A percentile compares a stretch with the other conserved stretches of the same genome.
phyloP scores from a whole-genome alignment of 108 stramenopile species.

The Skeletonema costatum region DNA sequence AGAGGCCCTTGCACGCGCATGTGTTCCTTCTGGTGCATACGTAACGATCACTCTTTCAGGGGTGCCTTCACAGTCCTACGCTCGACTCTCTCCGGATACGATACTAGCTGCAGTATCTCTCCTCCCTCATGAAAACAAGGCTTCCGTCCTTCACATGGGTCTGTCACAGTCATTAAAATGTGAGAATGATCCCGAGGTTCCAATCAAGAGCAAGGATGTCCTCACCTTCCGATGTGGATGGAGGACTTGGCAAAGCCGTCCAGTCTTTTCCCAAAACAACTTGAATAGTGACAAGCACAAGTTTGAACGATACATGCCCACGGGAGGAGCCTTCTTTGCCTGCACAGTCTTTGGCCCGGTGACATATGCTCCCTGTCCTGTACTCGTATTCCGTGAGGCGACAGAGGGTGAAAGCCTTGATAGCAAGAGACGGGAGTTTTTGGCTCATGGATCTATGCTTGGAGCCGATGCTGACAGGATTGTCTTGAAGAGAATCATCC shows the following conservation, averaged over 20 bases:
- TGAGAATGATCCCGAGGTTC: slow-evolving; percentile 45
- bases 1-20: slow-evolving; percentile 71
- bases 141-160: slow-evolving; percentile 95
- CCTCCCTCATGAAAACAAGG: slow-evolving; percentile 95
- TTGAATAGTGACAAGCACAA: slow-evolving; percentile 99
- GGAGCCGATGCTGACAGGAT: slow-evolving; percentile 97
- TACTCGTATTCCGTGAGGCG: slow-evolving; percentile 75
- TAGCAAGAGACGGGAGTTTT: slow-evolving; percentile 51
- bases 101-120: slow-evolving; percentile 82
- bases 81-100: slow-evolving; percentile 43
- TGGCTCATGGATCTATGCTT: slow-evolving; percentile 93
- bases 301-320: slow-evolving; percentile 94
- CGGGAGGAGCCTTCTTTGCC: slow-evolving; percentile 85
- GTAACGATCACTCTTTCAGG: slow-evolving; percentile 82
- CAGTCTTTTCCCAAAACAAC: slow-evolving; percentile 95
- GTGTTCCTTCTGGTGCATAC: slow-evolving; percentile 86
- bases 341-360: slow-evolving; percentile 95
- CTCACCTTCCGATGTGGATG: slow-evolving; percentile 94
- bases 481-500: slow-evolving; percentile 94
- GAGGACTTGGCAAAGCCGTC: slow-evolving; percentile 89
- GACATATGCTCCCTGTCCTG: slow-evolving; percentile 91
- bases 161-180: slow-evolving; percentile 71
- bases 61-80: slow-evolving; percentile 59
- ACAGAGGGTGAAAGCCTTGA: slow-evolving; percentile 11
- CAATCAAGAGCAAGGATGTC: slow-evolving; percentile 91